Evolutionary conservation across 306 rosid species (phyloP), one percentile per base, ranked within the genome.

Genomic region (Elaeagnus macrophylla): DNA sequence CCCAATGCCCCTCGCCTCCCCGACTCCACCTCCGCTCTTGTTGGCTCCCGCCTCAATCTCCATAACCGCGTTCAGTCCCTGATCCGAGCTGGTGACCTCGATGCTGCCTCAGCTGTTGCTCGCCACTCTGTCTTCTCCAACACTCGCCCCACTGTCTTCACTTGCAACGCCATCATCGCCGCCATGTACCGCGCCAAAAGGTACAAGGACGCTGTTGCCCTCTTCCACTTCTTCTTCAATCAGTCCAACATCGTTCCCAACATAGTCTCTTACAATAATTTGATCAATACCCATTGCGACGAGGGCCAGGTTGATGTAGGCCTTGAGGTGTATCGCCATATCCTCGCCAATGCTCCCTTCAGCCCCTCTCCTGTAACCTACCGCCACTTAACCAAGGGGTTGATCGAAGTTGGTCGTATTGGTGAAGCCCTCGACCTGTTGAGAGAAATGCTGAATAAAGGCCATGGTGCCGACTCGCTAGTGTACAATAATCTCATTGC

Each of bases 91-190:
- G 82, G 77, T 6, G 95, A 90, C 66, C 94, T 90, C 9, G 94
- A 90, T 37, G 88, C 95, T 1, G 95, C 97, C 37, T 81, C 95
- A 5, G 69, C 80, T 3, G 66, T 79, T 0, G 91, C 95, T n/a
- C 89, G 97, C 1, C 86, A 78, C 70, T 78, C 97, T 0, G 86
- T 86, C 3, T 90, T 81, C 74, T 90, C 97, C 3, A 64, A 66
- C n/a, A 90, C 90, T 0, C 94, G 95, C 7, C 97, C 97, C n/a
- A 90, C 97, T 8, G 97, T 90, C 9, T 86, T 83, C 78, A 90
- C 97, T n/a, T 90, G 97, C 73, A 90, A 90, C 39, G 97, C 97
- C 65, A 78, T 90, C 44, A 74, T 90, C 9, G 97, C 94, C 3
- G 88, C 94, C 65, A 90, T 90, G 97, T 90, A 83, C 65, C 88